Evolutionary conservation across 176 grass and related monocot species (phyloP).

Genomic region (Leersia perrieri): DNA sequence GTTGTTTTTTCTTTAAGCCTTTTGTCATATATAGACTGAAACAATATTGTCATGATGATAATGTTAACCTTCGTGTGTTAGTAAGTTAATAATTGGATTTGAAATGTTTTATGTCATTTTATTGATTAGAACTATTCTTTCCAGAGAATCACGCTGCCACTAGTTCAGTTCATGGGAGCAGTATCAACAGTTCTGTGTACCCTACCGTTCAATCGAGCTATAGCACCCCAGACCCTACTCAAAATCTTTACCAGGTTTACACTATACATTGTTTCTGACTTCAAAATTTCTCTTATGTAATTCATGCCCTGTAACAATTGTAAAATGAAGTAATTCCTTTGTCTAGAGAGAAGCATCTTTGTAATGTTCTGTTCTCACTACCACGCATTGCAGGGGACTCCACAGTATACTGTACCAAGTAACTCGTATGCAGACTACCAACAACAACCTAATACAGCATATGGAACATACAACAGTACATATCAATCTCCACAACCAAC

Average conservation of each 20-base stretch:
- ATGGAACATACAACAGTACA: slow-evolving; percentile 53
- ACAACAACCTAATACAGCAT: slow-evolving; percentile 42
- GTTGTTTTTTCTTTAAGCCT: neutral
- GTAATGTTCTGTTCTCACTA: slow-evolving; percentile 21
- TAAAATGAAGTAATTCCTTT: neutral
- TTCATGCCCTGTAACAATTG: neutral
- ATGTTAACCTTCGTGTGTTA: neutral
- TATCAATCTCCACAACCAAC: slow-evolving; percentile 51
- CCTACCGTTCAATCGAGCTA: slow-evolving; percentile 31
- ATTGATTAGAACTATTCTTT: slow-evolving; percentile 32
- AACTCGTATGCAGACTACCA: slow-evolving; percentile 57
- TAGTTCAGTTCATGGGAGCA: slow-evolving; percentile 33
- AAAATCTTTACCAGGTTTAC: slow-evolving; percentile 71
- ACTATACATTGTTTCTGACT: slow-evolving; percentile 17
- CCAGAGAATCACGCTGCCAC: slow-evolving; percentile 43
- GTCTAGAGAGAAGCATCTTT: slow-evolving; percentile 7
- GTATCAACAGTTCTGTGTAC: slow-evolving; percentile 29
- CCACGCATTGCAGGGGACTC: slow-evolving; percentile 34
- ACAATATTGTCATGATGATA: neutral
- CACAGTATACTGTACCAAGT: slow-evolving; percentile 34
- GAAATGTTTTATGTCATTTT: slow-evolving; percentile 6
- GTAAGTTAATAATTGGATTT: slow-evolving; percentile 3
- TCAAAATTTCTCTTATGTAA: neutral
- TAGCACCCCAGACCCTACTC: slow-evolving; percentile 31
- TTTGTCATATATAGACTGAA: neutral